These are phyloP conservation scores for Aphanomyces invadans DNA, from an alignment of 352 stramenopile genomes.

Conservation along the genomic window DNA sequence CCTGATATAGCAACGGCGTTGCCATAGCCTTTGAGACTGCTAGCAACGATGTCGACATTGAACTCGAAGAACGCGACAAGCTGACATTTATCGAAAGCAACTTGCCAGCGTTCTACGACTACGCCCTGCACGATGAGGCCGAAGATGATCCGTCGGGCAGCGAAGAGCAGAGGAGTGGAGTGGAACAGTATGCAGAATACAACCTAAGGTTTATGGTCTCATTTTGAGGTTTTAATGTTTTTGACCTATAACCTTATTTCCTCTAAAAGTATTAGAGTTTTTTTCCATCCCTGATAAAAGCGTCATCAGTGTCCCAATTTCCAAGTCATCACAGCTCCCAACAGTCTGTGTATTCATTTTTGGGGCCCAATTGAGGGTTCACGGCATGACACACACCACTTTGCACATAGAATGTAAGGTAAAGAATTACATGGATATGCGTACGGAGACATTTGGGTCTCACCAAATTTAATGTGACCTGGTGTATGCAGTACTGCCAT, in stretches of 20 bases:
- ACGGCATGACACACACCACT: neutral
- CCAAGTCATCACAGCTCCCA: neutral
- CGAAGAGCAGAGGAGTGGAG: too few species aligned
- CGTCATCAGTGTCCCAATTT: neutral
- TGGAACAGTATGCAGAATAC: too few species aligned
- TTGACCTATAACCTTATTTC: too few species aligned
- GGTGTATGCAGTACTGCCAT: slow-evolving; percentile 15
- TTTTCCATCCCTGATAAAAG: too few species aligned
- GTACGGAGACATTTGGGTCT: neutral
- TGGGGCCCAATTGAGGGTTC: neutral
- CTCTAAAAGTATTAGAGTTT: too few species aligned
- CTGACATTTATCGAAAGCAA: too few species aligned
- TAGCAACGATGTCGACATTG: neutral
- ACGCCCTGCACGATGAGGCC: too few species aligned
- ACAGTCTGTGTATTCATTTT: slow-evolving; percentile 4
- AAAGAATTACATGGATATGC: neutral
- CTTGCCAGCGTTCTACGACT: too few species aligned
- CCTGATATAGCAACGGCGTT: neutral
- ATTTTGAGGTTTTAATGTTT: too few species aligned
- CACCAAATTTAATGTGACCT: slow-evolving; percentile 8
- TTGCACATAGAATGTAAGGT: neutral
- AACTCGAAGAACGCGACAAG: too few species aligned
- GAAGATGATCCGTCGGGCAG: too few species aligned
- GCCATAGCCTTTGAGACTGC: neutral
- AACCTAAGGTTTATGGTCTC: too few species aligned